phyloP scores from a whole-genome alignment of 2,329 filamentous ascomycete genomes.

The Blastomyces silverae region DNA sequence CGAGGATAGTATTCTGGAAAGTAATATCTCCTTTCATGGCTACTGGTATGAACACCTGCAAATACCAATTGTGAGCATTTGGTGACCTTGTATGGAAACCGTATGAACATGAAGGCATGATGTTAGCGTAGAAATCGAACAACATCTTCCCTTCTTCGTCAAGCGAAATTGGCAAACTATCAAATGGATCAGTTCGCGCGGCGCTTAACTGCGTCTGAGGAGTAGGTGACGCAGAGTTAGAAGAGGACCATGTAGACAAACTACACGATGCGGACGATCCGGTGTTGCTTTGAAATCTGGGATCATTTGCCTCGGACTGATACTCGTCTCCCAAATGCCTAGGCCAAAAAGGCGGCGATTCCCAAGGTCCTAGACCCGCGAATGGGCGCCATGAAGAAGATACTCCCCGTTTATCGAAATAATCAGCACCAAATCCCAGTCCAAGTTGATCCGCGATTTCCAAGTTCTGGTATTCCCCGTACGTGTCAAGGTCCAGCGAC shows the following conservation, averaged over 20 bases:
- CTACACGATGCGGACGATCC: conserved; percentile 2
- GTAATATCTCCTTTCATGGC: conserved; percentile 37
- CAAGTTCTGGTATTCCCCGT: background rate
- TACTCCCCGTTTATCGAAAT: background rate
- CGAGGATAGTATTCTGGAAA: conserved; percentile 37
- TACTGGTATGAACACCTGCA: conserved; percentile 35
- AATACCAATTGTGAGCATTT: conserved; percentile 38
- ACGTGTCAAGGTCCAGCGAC: too few species aligned
- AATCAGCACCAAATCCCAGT: background rate
- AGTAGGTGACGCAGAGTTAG: conserved; percentile 19
- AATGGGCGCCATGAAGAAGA: background rate
- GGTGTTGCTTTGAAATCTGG: conserved; percentile 3
- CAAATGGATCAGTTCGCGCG: conserved; percentile 36
- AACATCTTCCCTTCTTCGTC: conserved; percentile 30
- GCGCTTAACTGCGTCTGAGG: conserved; percentile 34
- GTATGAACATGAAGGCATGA: conserved; percentile 38
- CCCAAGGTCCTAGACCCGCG: background rate
- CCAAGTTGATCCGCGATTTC: background rate
- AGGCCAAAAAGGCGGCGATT: background rate
- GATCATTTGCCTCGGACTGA: conserved; percentile 4
- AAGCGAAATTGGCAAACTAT: conserved; percentile 32
- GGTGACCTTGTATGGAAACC: conserved; percentile 31
- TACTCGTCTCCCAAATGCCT: background rate
- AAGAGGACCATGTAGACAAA: conserved; percentile 8
- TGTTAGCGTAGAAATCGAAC: conserved; percentile 39